A percentile compares a stretch with the other conserved stretches of the same genome.
These are phyloP conservation scores for Kalmusia sp. DNA, from an alignment of 2,329 filamentous ascomycete genomes.

Conservation along the genomic window DNA sequence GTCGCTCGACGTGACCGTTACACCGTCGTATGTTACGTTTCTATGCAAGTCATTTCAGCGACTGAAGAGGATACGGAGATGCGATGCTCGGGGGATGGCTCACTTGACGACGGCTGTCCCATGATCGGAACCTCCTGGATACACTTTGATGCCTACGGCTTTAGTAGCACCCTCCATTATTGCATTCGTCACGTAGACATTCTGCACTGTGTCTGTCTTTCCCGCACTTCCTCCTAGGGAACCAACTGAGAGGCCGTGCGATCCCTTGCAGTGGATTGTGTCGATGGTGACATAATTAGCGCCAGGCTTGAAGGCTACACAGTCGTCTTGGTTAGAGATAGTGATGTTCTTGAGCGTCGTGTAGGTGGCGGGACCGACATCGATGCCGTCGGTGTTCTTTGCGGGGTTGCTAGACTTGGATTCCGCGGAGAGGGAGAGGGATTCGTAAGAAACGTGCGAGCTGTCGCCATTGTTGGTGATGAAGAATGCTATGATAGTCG, in stretches of 20 bases:
- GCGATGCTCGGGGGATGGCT: neutral
- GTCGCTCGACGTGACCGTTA: conserved; percentile 9
- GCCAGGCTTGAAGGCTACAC: conserved; percentile 54
- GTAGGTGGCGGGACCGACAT: conserved; percentile 49
- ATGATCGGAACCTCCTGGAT: conserved; percentile 42
- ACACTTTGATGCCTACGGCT: conserved; percentile 57
- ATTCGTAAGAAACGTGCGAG: conserved; percentile 45
- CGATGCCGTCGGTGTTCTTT: conserved; percentile 51
- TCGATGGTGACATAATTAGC: conserved; percentile 50
- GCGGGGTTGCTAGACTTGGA: conserved; percentile 30
- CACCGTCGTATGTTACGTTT: conserved; percentile 14
- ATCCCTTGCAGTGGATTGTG: conserved; percentile 55
- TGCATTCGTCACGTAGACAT: conserved; percentile 51
- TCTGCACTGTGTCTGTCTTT: conserved; percentile 51
- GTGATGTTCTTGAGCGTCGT: conserved; percentile 45
- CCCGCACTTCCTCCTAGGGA: conserved; percentile 48
- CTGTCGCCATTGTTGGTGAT: conserved; percentile 48
- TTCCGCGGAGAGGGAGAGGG: conserved; percentile 49
- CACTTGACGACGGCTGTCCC: conserved; percentile 1
- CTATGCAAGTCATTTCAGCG: neutral
- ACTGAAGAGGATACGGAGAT: no score
- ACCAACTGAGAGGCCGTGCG: conserved; percentile 58
- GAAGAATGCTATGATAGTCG: conserved; percentile 46
- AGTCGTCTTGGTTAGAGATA: conserved; percentile 23
- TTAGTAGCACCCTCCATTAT: conserved; percentile 53